Evolutionary conservation across 2,329 filamentous ascomycete species (phyloP), one percentile per base, ranked within the genome.

Genomic region (Cladosporium oxysporum): DNA sequence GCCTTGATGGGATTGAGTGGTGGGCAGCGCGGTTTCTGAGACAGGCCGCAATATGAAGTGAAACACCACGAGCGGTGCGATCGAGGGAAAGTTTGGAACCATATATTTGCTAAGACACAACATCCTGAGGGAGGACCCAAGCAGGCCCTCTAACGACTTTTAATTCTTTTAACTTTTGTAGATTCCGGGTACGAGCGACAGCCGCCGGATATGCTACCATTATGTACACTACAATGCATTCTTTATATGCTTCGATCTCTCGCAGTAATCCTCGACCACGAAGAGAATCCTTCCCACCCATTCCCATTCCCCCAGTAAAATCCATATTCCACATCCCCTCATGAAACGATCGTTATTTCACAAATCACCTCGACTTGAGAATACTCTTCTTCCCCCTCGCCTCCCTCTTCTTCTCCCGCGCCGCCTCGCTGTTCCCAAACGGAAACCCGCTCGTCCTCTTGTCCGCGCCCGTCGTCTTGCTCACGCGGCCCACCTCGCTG

Each of bases 361-460:
- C 7, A 21, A 21, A 14, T 63, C 50, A 71, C 21, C 52, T 71
- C 33, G 62, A 62, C 61, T 69, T 73, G 12, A 65, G 66, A 26
- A 74, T 61, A 60, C 71, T 70, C 63, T 69, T 67, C 68, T 67
- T 66, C 55, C 66, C 64, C 65, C 59, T 67, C 7, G n/a, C 62
- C 66, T 74, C 72, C 70, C 73, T 75, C 70, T 75, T 75, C 67
- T 73, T 72, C 67, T 72, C 68, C 68, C 67, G 69, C 41, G 71
- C 70, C 63, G 68, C 71, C 68, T 75, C 74, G 5, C 71, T 72
- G 71, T 91, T 90, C 70, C 80, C 81, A 74, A 91, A 90, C 3
- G 88, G 88, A 71, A 87, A 91, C 12, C 86, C 87, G 66, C 83
- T 83, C 29, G 84, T 89, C 73, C 88, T 81, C 82, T 90, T 90